A percentile compares a stretch with the other conserved stretches of the same genome.
These are phyloP conservation scores for Datura wrightii DNA, from an alignment of 257 asterid genomes.

Conservation along the genomic window DNA sequence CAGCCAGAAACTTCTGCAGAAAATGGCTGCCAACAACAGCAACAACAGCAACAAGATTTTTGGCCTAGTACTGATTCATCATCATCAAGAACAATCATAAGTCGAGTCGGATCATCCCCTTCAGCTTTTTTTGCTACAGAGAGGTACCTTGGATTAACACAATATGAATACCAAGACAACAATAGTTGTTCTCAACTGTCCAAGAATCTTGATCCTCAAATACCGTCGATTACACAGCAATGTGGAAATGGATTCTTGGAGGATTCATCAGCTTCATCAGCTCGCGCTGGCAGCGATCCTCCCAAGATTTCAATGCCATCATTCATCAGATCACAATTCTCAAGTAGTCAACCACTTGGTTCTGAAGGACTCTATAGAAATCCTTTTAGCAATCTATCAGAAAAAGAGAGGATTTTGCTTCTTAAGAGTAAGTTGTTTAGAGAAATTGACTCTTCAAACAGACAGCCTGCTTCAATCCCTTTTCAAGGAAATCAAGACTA, in stretches of 20 bases:
- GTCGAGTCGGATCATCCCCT: constrained; percentile 60
- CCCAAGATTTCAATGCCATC: constrained; percentile 34
- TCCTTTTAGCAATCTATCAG: constrained; percentile 57
- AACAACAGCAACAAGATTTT: constrained; percentile 41
- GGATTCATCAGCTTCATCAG: constrained; percentile 28
- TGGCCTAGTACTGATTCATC: constrained; percentile 40
- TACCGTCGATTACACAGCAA: constrained; percentile 34
- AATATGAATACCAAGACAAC: constrained; percentile 41
- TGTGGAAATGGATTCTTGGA: constrained; percentile 42
- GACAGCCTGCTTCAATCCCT: constrained; percentile 38
- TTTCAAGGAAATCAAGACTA: constrained; percentile 49
- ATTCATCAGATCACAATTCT: constrained; percentile 33
- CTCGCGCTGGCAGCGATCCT: constrained; percentile 36
- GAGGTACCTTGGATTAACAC: constrained; percentile 56
- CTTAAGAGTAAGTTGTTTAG: constrained; percentile 66
- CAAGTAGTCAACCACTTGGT: constrained; percentile 20
- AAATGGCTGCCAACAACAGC: constrained; percentile 30
- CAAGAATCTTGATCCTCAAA: constrained; percentile 42
- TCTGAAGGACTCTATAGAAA: constrained; percentile 43
- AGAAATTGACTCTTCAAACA: constrained; percentile 41
- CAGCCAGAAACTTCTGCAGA: constrained; percentile 37
- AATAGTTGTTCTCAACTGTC: constrained; percentile 35
- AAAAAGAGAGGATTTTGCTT: constrained; percentile 54
- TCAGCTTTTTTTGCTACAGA: constrained; percentile 61
- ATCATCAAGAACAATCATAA: constrained; percentile 53